A percentile compares a stretch with the other conserved stretches of the same genome.
phyloP scores from a whole-genome alignment of 1,284 basidiomycete genomes.

The Cryptococcus maquisensis region DNA sequence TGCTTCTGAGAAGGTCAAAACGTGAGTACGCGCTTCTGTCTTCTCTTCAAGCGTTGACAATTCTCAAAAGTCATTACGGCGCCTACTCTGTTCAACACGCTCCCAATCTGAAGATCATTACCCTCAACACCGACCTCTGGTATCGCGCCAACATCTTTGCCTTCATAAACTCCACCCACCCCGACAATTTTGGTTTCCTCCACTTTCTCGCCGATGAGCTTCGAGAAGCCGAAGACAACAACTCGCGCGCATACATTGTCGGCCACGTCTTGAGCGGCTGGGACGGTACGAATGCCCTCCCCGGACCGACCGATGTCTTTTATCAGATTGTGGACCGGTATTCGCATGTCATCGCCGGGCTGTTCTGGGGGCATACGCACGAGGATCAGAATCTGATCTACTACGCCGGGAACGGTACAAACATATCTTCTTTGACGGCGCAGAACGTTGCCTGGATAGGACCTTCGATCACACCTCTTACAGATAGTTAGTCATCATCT shows the following conservation, averaged over 20 bases:
- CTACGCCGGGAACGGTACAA: constrained; percentile 68
- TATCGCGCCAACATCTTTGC: constrained; percentile 65
- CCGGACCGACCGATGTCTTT: constrained; percentile 44
- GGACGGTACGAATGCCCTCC: constrained; percentile 62
- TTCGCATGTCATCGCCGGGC: constrained; percentile 72
- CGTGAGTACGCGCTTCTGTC: constrained; percentile 26
- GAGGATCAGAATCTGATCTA: constrained; percentile 75
- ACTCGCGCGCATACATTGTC: constrained; percentile 71
- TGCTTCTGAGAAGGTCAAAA: constrained; percentile 58
- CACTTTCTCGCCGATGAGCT: constrained; percentile 74
- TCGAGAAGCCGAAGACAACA: constrained; percentile 67
- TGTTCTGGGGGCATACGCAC: constrained; percentile 77
- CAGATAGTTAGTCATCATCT: constrained; percentile 55
- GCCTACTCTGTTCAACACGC: constrained; percentile 66
- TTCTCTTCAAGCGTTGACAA: neutral
- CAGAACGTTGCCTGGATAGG: constrained; percentile 54
- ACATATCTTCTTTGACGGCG: constrained; percentile 59
- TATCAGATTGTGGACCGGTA: constrained; percentile 67
- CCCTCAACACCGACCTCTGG: constrained; percentile 69
- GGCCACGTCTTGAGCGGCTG: constrained; percentile 74
- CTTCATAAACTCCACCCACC: constrained; percentile 67
- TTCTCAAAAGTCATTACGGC: constrained; percentile 57
- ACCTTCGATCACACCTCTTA: constrained; percentile 68
- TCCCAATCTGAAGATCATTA: constrained; percentile 68
- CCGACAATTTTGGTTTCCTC: constrained; percentile 69